Evolutionary conservation across 108 stramenopile genomes (phyloP).

Genomic region (Skeletonema tropicum): DNA sequence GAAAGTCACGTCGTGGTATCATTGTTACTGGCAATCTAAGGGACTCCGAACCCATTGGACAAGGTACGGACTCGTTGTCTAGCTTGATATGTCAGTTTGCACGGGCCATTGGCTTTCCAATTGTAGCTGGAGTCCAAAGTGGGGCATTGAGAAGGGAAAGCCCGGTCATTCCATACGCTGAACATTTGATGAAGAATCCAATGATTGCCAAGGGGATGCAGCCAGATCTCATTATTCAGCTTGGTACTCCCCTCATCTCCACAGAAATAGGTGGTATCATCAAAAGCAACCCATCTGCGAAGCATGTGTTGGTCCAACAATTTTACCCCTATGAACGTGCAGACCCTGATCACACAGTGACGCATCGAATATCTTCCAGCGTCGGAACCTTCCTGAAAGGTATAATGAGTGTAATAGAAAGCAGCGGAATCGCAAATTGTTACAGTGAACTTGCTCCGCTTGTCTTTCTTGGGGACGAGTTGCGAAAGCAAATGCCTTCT

Average conservation of each 20-base stretch:
- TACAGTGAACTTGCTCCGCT: slow-evolving; percentile 70
- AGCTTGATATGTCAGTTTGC: slow-evolving; percentile 70
- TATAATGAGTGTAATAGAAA: slow-evolving; percentile 19
- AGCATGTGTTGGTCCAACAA: slow-evolving; percentile 76
- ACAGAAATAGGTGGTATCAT: slow-evolving; percentile 76
- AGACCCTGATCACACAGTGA: slow-evolving; percentile 74
- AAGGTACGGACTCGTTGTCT: slow-evolving; percentile 36
- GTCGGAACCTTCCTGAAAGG: slow-evolving; percentile 52
- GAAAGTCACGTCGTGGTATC: slow-evolving; percentile 69
- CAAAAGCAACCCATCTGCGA: slow-evolving; percentile 23
- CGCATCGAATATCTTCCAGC: slow-evolving; percentile 65
- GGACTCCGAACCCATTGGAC: slow-evolving; percentile 2
- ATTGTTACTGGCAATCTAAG: slow-evolving; percentile 83
- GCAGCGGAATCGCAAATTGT: not conserved
- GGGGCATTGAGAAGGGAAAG: slow-evolving; percentile 62
- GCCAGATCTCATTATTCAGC: slow-evolving; percentile 87
- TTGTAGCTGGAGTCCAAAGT: slow-evolving; percentile 76
- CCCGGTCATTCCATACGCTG: slow-evolving; percentile 77
- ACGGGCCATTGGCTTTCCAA: slow-evolving; percentile 67
- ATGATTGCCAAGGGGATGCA: slow-evolving; percentile 57
- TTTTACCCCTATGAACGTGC: slow-evolving; percentile 63
- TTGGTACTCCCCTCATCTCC: slow-evolving; percentile 86
- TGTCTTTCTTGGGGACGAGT: slow-evolving; percentile 56
- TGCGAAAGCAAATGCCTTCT: slow-evolving; percentile 61
- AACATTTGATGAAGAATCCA: slow-evolving; percentile 80